Evolutionary conservation across 73 alveolate species (phyloP), one percentile per base, ranked within the genome.

Genomic region (Halteria grandinella): DNA sequence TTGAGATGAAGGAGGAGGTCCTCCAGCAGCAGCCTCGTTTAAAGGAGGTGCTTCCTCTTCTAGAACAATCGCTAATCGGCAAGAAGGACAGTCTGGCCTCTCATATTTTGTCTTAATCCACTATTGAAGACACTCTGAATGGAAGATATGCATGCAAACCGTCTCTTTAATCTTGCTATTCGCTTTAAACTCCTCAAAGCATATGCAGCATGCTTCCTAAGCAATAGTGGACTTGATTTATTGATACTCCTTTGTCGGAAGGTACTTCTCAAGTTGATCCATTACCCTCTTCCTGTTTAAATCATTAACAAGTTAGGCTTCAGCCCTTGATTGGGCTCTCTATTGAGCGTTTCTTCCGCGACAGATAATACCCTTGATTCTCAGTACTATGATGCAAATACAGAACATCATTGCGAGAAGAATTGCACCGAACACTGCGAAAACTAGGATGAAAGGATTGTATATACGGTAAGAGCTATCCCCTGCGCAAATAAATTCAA

Each of bases 381-480:
- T 34, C 24, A 60, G 25, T 2, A 60, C 29, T 18, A 60, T 60
- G 27, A 60, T 15, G 21, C 77, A 60, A 3, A 60, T 60, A 60
- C 77, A 60, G 11, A 60, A 21, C 58, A 60, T 25, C 6, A 60
- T 20, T 18, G 77, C 43, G 18, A 60, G 37, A 25, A 60, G 23
- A 15, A 60, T 59, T 36, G 60, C 77, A 14, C 77, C 77, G 48
- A 60, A 60, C 27, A 60, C 77, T 11, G 77, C 77, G 24, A 60
- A 60, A 1, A 60, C 77, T 59, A 60, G 24, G 28, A 60, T 60
- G 21, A 60, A 60, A 3, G 77, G 77, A 21, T 60, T 60, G 43
- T 60, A 60, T n/a, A n/a, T n/a, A 8, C 43, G 8, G 10, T 8
- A 15, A 39, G 37, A 55, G 43, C 43, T 60, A 31, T 36, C 18